Evolutionary conservation across 2,329 filamentous ascomycete genomes (phyloP), one percentile per base, ranked within the genome.

Genomic region (Curvularia spicifera): DNA sequence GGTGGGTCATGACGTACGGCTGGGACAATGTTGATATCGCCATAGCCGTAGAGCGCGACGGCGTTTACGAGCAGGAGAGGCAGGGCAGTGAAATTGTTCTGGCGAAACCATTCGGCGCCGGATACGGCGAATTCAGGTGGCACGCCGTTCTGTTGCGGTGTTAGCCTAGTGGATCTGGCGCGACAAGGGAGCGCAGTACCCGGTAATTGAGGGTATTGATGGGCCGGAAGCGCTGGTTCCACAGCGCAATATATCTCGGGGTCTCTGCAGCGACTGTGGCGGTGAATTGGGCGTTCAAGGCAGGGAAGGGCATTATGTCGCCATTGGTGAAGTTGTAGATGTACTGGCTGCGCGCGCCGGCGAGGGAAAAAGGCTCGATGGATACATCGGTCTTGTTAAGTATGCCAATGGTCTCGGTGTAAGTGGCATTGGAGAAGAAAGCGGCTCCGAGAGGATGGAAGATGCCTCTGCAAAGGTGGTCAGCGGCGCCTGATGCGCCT

Each of bases 401-500:
- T 33, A 77, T 67, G 59, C 73, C 74, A 18, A 76, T 49, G 5
- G 74, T 76, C 54, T 76, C 71, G 8, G 71, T 58, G 51, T 76
- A 76, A 37, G 69, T 66, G 48, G 64, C 73, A 59, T 76, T 76
- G n/a, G 74, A 77, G 64, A 73, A 73, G 66, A 76, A 76, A 57
- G 74, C 74, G 26, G 75, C 75, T 59, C 75, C 75, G 57, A 77
- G 71, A 28, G 75, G 74, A 52, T 76, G 72, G 72, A 76, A 76
- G 57, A 71, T 70, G 62, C 71, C 74, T 65, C 74, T 77, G 64
- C 45, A 57, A 67, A 61, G 68, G 66, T 71, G 67, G 71, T 76
- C 66, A 76, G 74, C 69, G 63, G 70, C 70, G 68, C 51, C 48
- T 63, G 59, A 5, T 58, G 64, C 64, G 64, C 61, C 28, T 51